phyloP scores from a whole-genome alignment of 139 green algal genomes.

The Diplosphaera chodatii region DNA sequence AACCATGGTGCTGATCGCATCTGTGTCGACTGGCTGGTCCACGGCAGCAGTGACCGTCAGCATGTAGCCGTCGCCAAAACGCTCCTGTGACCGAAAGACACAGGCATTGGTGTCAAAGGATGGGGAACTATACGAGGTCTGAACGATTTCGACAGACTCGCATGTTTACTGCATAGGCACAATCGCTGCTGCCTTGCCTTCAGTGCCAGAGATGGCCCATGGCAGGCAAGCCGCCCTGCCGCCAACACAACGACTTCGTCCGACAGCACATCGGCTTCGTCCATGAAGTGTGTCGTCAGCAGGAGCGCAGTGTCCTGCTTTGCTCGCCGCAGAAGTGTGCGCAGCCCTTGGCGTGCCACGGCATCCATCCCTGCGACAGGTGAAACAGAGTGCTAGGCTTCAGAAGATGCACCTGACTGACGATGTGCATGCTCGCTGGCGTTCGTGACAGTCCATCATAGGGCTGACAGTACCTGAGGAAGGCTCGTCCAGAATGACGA shows the following conservation, averaged over 20 bases:
- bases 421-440: too few relatives aligned
- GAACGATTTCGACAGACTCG: too few relatives aligned
- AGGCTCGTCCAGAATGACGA: conserved; percentile 12
- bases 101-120: neutral
- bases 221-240: conserved; percentile 12
- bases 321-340: neutral
- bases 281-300: conserved; percentile 36
- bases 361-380: conserved; percentile 17
- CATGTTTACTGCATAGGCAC: too few relatives aligned
- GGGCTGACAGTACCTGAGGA: too few relatives aligned
- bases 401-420: too few relatives aligned
- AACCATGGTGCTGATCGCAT: neutral
- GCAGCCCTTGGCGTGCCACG: conserved; percentile 5
- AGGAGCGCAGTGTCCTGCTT: conserved; percentile 5
- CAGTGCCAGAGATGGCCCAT: conserved; percentile 6
- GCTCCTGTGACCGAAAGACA: conserved; percentile 8
- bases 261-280: conserved; percentile 32
- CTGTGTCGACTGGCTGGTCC: conserved; percentile 1
- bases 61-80: conserved; percentile 19
- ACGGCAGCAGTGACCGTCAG: conserved; percentile 5
- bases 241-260: conserved; percentile 28
- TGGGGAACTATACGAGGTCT: neutral
- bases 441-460: too few relatives aligned
- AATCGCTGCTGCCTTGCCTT: too few relatives aligned
- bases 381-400: neutral